phyloP scores from a whole-genome alignment of 2,329 filamentous ascomycete species.

The Fusarium floridanum region DNA sequence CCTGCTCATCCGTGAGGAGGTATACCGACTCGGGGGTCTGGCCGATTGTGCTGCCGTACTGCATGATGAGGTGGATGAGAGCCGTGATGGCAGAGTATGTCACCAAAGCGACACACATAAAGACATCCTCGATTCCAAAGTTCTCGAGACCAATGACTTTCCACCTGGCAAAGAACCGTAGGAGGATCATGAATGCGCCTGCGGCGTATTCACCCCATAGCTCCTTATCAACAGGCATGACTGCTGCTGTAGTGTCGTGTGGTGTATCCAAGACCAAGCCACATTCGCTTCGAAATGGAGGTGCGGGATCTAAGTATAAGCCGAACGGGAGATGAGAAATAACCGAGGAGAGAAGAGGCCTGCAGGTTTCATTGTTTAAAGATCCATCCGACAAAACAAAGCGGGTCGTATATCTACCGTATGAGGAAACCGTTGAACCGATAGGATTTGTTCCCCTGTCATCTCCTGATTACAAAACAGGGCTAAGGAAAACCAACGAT shows the following conservation, averaged over 20 bases:
- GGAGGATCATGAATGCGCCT: not conserved
- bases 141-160: not conserved
- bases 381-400: not conserved
- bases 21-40: slow-evolving; percentile 10
- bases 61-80: slow-evolving; percentile 2
- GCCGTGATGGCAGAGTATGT: not conserved
- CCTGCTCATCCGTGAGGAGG: not conserved
- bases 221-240: not conserved
- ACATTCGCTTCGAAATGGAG: not conserved
- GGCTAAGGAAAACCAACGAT: not conserved
- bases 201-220: slow-evolving; percentile 5
- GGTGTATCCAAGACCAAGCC: not conserved
- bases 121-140: not conserved
- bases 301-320: not conserved
- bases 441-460: not conserved
- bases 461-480: not conserved
- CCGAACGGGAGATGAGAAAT: not conserved
- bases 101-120: not conserved
- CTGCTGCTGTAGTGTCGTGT: not conserved
- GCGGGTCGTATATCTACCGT: not conserved
- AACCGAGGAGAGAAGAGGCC: not conserved
- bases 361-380: not conserved
- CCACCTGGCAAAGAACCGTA: slow-evolving; percentile 2
- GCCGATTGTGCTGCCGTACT: slow-evolving; percentile 6
- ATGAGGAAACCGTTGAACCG: not conserved